Evolutionary conservation across 257 asterid genomes (phyloP), one percentile per base, ranked within the genome.

Genomic region (Scutellaria minor): DNA sequence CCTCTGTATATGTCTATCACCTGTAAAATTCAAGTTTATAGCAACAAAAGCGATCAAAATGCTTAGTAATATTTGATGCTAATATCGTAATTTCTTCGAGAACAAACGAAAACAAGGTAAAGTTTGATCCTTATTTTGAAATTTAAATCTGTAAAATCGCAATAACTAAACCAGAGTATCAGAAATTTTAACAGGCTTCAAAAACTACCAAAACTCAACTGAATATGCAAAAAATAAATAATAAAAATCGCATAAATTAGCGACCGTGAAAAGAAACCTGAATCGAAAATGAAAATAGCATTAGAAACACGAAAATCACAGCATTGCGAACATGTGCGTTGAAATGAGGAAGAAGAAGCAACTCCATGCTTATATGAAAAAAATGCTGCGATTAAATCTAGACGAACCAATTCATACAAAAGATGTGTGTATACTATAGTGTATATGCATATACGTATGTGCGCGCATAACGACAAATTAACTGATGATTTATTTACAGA

Each of bases 91-190:
- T 14, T 35, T 12, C 37, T 2, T n/a, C 24, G 66, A 60, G 47
- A 60, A 14, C 14, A 13, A 60, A 60, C 6, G 2, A 13, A 15
- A 9, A 55, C 10, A 4, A 5, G 12, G 24, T 4, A 15, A 24
- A 15, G 1, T 27, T 9, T 5, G 14, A 6, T 9, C 14, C 6
- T 27, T n/a, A 0, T 12, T 5, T 47, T 18, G 14, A 47, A 3
- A 47, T 12, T 47, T 24, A 9, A 42, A 75, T 76, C 53, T 51
- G 66, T 14, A 50, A 40, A 62, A 77, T 63, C 64, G 44, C 47
- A 42, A 55, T 39, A 14, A 20, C 2, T n/a, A 20, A 18, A 2
- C 8, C 6, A 61, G 20, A 48, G 44, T 14, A 5, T 7, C 35
- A 18, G 35, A 7, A 27, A 9, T 31, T 31, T 31, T 13, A 56